Evolutionary conservation across 176 grass and related monocot species (phyloP), one percentile per base, ranked within the genome.

Genomic region (Oryza longistaminata): DNA sequence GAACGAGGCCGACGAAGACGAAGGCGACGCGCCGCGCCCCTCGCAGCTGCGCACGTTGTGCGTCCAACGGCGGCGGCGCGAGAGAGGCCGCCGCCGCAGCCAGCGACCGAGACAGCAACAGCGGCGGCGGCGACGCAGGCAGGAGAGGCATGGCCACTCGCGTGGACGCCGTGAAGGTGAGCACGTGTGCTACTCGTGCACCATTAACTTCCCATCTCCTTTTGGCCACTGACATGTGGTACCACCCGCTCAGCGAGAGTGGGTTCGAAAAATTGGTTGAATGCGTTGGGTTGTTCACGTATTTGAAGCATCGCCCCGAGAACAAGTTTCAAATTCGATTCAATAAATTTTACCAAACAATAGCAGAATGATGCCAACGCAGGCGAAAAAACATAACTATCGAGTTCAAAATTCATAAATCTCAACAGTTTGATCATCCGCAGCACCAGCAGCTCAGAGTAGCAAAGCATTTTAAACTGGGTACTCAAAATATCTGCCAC

Each of bases 1-100:
- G 83, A 98, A 95, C 61, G 87, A 84, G 21, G 87, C 80, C 16
- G 83, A 84, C 2, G 83, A 84, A 0, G 87, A 85, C 11, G 39
- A 40, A 5, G 35, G n/a, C n/a, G n/a, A n/a, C n/a, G n/a, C n/a
- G n/a, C 6, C 39, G 74, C 74, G 46, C 79, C n/a, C 26, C 68
- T 73, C 52, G 62, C 37, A 35, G 82, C 40, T 42, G 40, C 11
- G 11, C 11, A 46, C 39, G 70, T 70, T 14, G n/a, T n/a, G n/a
- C n/a, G n/a, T n/a, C n/a, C n/a, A n/a, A 49, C 17, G 21, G 68
- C 17, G 17, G 17, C 43, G 33, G 17, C 25, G 10, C 84, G 74
- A 71, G 89, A 49, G 24, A 75, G 1, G 69, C 64, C 5, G 33
- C 65, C 35, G 21, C 86, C 3, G 70, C 81, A 21, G 81, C 25